Base-by-base conservation (phyloP, 768 basidiomycete species). In the Amanita rimosa region DNA sequence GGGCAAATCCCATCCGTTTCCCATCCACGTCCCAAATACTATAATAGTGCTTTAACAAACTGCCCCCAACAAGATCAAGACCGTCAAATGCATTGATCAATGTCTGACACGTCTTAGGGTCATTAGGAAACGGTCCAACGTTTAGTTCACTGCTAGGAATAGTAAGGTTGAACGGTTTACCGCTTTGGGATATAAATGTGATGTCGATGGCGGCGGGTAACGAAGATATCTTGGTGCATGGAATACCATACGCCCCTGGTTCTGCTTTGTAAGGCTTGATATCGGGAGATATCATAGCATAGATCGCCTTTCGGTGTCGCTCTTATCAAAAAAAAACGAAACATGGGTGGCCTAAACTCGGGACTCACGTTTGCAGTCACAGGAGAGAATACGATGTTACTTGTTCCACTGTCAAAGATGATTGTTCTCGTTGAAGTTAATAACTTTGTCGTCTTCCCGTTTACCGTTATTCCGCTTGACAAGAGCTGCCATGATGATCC, bases 371-470 rank as follows among this genome's bases (percentile, higher is more conserved):
- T 57, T 16, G 74, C 71, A 34, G 71, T 29, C 10, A 11, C 29
- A 11, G 29, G 9, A 29, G 29, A 29, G 29, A 29, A 64, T 49
- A 79, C 74, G 36, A 78, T 58, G 58, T 78, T 79, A 55, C 74
- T 76, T 16, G 76, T 78, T 29, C 79, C 77, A 50, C 71, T 74
- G 59, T 79, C 78, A 53, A 79, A 79, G 41, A 79, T 76, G 56
- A 79, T 65, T 42, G 55, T 68, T 22, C 74, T 68, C 36, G 57
- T 53, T 8, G 60, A 57, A 44, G 66, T 67, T 41, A 79, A 60
- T 6, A 67, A 46, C 4, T 64, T 61, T 9, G 62, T 75, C 1
- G 74, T 73, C 58, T 72, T 65, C 21, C 76, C 21, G 1, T 29
- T 29, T 4, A 29, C 29, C 10, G 61, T 68, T 37, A 79, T 62